Evolutionary conservation across 2,329 filamentous ascomycete genomes (phyloP), one percentile per base, ranked within the genome.

Genomic region (Exophiala xenobiotica): DNA sequence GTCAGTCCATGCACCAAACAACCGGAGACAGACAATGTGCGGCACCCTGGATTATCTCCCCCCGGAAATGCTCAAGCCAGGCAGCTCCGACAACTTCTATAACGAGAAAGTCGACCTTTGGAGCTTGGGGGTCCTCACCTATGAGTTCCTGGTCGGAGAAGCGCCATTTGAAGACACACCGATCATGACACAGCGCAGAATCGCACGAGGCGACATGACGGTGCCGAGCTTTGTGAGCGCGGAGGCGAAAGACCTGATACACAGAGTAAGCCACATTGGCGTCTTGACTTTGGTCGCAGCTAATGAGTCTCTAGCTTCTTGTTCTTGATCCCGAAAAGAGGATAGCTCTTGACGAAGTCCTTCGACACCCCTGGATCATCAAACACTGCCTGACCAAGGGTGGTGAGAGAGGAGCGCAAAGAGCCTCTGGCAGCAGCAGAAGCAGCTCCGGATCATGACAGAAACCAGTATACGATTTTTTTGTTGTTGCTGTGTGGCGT

Each of bases 1-100:
- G 93, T 95, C 88, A 68, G 93, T 97, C 3, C 93, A 99, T 70
- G 93, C 93, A 4, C 93, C 93, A 22, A 96, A 95, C 71, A 95
- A 92, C 74, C 79, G 93, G 62, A 81, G 93, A 56, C 87, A 91
- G 66, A 99, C 93, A 49, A 91, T 97, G 83, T 99, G 93, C 69
- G 93, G 93, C 58, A 99, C 93, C 14, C 82, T 97, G 35, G 93
- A 99, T 73, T 99, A 99, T 70, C 81, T 99, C 12, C 93, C 93
- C 2, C 93, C 93, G 3, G 93, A 99, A 83, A 99, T 99, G 93
- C 81, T 97, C 70, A 88, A 86, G 70, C 82, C 85, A 3, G 87
- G 88, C 38, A 80, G 80, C 61, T 81, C 85, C 62, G 88, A 93
- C 65, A 95, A 93, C 73, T 95, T 80, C 67, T 97, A 97, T 73